Conservation (phyloP, 2,329 filamentous ascomycete species). For the Xenoacremonium recifei region DNA sequence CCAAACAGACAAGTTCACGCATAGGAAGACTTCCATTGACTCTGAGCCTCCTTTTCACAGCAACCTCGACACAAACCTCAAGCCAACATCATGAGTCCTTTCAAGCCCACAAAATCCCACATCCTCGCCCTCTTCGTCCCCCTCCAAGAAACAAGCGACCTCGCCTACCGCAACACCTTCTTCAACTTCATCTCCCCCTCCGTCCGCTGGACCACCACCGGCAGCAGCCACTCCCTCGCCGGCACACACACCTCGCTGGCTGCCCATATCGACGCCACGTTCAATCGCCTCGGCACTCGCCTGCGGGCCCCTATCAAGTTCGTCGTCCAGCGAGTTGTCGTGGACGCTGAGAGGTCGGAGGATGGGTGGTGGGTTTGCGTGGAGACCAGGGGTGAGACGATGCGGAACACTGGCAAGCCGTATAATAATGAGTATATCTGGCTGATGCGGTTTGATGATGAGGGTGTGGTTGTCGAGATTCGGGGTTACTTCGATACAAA, state of each 20-base stretch:
- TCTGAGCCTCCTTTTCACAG: background rate
- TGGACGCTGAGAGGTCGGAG: slow-evolving; percentile 15
- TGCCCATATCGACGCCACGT: slow-evolving; percentile 17
- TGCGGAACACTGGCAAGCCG: slow-evolving; percentile 13
- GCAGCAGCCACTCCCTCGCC: slow-evolving; percentile 21
- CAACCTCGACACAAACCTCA: background rate
- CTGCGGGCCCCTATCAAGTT: slow-evolving; percentile 21
- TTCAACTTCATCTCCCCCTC: slow-evolving; percentile 15
- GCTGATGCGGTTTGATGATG: slow-evolving; percentile 20
- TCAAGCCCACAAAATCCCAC: slow-evolving; percentile 20
- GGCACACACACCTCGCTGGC: slow-evolving; percentile 16
- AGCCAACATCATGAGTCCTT: slow-evolving; percentile 12
- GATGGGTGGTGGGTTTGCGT: slow-evolving; percentile 24
- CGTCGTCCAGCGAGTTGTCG: slow-evolving; percentile 15
- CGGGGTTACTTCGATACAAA: slow-evolving; percentile 23
- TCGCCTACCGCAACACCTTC: slow-evolving; percentile 13
- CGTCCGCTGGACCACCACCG: slow-evolving; percentile 23
- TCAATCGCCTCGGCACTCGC: slow-evolving; percentile 16
- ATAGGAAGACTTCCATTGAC: no score
- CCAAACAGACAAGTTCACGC: no score
- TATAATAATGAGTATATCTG: slow-evolving; percentile 26
- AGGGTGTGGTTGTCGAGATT: slow-evolving; percentile 23
- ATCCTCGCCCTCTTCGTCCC: slow-evolving; percentile 17
- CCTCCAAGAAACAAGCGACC: slow-evolving; percentile 15
- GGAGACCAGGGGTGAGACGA: slow-evolving; percentile 18